A percentile compares a stretch with the other conserved stretches of the same genome.
Evolutionary conservation across 108 stramenopile species (phyloP).

Genomic region (Pseudonitzschia delicatissima): DNA sequence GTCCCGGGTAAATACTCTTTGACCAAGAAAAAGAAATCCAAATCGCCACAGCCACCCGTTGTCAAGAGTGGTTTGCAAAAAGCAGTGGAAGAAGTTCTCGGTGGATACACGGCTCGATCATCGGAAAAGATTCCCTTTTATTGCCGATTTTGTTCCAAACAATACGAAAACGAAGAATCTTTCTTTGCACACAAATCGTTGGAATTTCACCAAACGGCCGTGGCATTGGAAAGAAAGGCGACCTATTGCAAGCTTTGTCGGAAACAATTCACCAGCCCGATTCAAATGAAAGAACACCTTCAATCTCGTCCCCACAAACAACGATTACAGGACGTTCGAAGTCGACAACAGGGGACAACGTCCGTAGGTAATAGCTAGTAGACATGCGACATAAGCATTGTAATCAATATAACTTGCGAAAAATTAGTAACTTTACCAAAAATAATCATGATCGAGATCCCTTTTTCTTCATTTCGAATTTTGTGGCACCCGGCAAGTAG

Average conservation of each 20-base stretch:
- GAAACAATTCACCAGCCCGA: constrained; percentile 87
- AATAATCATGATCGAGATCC: not conserved
- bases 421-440: not conserved
- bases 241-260: constrained; percentile 81
- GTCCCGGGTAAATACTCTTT: constrained; percentile 18
- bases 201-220: constrained; percentile 76
- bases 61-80: constrained; percentile 49
- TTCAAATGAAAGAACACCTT: constrained; percentile 87
- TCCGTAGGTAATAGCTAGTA: not conserved
- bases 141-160: constrained; percentile 83
- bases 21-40: constrained; percentile 22
- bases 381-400: not conserved
- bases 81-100: constrained; percentile 77
- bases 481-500: constrained; percentile 71
- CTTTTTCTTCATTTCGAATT: constrained; percentile 77
- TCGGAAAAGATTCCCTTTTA: constrained; percentile 82
- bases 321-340: constrained; percentile 46
- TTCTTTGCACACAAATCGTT: constrained; percentile 63
- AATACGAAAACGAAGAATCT: constrained; percentile 55
- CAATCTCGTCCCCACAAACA: constrained; percentile 73
- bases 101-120: constrained; percentile 71
- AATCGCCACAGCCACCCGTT: constrained; percentile 17
- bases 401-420: too few species aligned
- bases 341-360: constrained; percentile 8
- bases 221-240: constrained; percentile 66